These are phyloP conservation scores for Ogataea pignaliae DNA, from an alignment of 805 yeast species.

Conservation along the genomic window DNA sequence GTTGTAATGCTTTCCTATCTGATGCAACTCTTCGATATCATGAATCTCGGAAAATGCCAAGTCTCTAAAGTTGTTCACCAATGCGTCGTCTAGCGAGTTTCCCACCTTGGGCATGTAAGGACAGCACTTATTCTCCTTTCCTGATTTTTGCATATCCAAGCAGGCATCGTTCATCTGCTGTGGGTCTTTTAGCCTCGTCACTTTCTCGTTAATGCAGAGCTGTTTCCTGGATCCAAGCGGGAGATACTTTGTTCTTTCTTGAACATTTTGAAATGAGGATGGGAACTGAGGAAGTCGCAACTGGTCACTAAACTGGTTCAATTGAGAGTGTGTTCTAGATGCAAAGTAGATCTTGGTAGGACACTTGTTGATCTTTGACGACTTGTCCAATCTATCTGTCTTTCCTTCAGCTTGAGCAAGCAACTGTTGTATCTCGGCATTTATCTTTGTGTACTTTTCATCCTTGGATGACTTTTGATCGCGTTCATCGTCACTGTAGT, in stretches of 20 bases:
- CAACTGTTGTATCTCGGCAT: conserved; percentile 45
- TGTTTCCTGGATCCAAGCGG: conserved; percentile 85
- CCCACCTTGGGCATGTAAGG: conserved; percentile 35
- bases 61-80: conserved; percentile 46
- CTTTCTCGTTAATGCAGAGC: conserved; percentile 68
- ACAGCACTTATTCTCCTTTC: conserved; percentile 30
- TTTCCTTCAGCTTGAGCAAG: conserved; percentile 38
- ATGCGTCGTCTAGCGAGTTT: conserved; percentile 27
- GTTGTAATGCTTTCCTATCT: conserved; percentile 49
- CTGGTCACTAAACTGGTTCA: conserved; percentile 75
- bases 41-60: conserved; percentile 49
- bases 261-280: conserved; percentile 43
- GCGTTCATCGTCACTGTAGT: conserved; percentile 31
- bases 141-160: conserved; percentile 54
- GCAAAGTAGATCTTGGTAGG: conserved; percentile 59
- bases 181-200: conserved; percentile 42
- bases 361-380: conserved; percentile 23
- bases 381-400: conserved; percentile 17
- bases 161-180: conserved; percentile 77
- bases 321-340: conserved; percentile 89
- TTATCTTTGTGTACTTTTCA: conserved; percentile 32
- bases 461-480: conserved; percentile 10
- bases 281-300: conserved; percentile 58
- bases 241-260: conserved; percentile 59
- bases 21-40: conserved; percentile 76